Evolutionary conservation across 495 filamentous ascomycete genomes (phyloP).

Genomic region (Tuber indicum): DNA sequence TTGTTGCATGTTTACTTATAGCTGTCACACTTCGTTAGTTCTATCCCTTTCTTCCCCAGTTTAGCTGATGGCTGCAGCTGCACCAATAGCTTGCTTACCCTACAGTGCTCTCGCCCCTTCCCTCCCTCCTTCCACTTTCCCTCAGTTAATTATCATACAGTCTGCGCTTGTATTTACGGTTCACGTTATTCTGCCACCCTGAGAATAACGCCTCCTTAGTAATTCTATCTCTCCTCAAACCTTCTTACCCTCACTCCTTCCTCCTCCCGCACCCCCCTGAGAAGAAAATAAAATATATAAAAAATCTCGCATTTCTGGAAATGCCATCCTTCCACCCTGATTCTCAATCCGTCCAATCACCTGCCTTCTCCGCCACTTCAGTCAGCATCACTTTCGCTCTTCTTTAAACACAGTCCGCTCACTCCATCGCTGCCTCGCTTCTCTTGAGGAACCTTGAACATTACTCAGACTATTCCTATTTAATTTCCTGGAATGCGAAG

Average conservation of each 20-base stretch:
- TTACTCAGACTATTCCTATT: neutral
- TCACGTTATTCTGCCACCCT: neutral
- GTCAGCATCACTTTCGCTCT: slow-evolving; percentile 15
- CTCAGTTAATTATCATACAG: neutral
- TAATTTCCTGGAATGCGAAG: neutral
- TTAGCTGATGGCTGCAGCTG: neutral
- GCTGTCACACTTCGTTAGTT: neutral
- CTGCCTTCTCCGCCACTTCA: slow-evolving; percentile 16
- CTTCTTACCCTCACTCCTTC: neutral
- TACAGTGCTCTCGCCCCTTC: neutral
- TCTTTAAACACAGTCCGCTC: slow-evolving; percentile 26
- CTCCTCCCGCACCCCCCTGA: neutral
- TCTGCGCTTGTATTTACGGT: neutral
- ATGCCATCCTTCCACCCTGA: slow-evolving; percentile 14
- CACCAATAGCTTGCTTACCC: neutral
- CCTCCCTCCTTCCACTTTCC: neutral
- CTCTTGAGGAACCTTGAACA: neutral
- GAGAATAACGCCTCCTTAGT: neutral
- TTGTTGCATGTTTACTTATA: neutral
- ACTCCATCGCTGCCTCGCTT: slow-evolving; percentile 8
- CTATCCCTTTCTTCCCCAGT: neutral
- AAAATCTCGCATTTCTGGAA: slow-evolving; percentile 30
- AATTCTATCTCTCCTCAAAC: slow-evolving; percentile 5
- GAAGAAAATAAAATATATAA: neutral
- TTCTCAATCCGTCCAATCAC: slow-evolving; percentile 21